Evolutionary conservation across 192 early-diverging fungal genomes (phyloP), one percentile per base, ranked within the genome.

Genomic region (Coemansia aciculifera): DNA sequence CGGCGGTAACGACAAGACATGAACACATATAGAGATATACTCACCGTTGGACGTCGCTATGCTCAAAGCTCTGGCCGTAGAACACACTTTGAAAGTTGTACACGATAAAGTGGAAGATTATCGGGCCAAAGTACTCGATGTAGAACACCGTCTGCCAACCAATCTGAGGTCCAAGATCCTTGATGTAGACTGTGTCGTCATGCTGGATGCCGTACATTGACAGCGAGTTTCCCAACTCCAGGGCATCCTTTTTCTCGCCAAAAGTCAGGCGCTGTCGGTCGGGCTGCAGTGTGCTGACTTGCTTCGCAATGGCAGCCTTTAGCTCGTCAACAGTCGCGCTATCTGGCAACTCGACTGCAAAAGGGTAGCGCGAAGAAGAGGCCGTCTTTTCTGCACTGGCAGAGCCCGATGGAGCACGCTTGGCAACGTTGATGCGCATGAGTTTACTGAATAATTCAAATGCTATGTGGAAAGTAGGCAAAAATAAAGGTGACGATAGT

Each of bases 91-190:
- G 85, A 36, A 90, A 83, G 73, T 88, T 89, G 87, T 93, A 98
- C 68, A 95, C 86, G 34, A 98, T 68, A 34, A 90, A 88, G 63
- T 98, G 94, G 71, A 96, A 78, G 34, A 95, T 43, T 61, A 98
- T 71, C 24, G 96, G 96, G 43, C 96, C 96, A 43, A 90, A 70
- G 60, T 98, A 98, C 79, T 98, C 96, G 64, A 97, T 88, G 69
- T 94, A 82, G 69, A 97, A 98, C 52, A 97, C 95, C 19, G 92
- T 93, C 62, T 86, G 85, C 96, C 96, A 98, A 64, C 94, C 90
- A 64, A 97, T 90, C 79, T 98, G 96, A 15, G 92, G 93, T 10
- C 94, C 88, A 11, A 91, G 81, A 63, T 92, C 90, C 79, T 92
- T 94, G 63, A 92, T 84, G 8, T 73, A 73, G 38, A 92, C 74